Evolutionary conservation across 2,329 filamentous ascomycete species (phyloP).

Genomic region (Pseudogymnoascus sp.): DNA sequence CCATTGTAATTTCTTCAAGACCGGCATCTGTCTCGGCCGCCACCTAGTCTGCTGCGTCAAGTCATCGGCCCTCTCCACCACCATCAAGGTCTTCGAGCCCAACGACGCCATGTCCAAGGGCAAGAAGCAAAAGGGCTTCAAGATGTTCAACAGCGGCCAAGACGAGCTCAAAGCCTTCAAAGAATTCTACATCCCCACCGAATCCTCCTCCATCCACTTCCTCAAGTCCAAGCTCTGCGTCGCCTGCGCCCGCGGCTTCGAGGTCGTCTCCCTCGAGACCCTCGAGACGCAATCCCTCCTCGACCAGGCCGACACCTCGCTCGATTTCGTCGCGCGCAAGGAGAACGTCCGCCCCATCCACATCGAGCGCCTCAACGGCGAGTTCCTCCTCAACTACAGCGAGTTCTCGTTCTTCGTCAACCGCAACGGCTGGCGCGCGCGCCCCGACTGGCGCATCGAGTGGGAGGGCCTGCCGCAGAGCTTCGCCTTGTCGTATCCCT

Average conservation of each 20-base stretch:
- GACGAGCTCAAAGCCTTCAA: conserved; percentile 96
- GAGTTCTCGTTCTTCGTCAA: conserved; percentile 98
- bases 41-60: conserved; percentile 96
- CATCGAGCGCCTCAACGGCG: conserved; percentile 92
- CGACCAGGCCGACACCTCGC: conserved; percentile 93
- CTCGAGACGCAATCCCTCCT: conserved; percentile 96
- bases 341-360: conserved; percentile 93
- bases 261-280: conserved; percentile 92
- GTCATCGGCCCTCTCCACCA: conserved; percentile 84
- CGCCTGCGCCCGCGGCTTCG: conserved; percentile 89
- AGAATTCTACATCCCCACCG: conserved; percentile 97
- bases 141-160: conserved; percentile 89
- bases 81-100: conserved; percentile 98
- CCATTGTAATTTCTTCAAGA: conserved; percentile 97
- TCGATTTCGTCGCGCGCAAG: conserved; percentile 92
- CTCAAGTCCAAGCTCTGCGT: conserved; percentile 94
- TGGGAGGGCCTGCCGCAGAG: conserved; percentile 92
- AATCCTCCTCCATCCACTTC: conserved; percentile 98
- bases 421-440: conserved; percentile 91
- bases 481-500: conserved; percentile 92
- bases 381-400: conserved; percentile 95
- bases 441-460: conserved; percentile 93
- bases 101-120: conserved; percentile 90
- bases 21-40: conserved; percentile 85
- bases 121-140: conserved; percentile 93